phyloP scores from a whole-genome alignment of 1,139 yeast genomes.

The Geotrichum carabidarum region DNA sequence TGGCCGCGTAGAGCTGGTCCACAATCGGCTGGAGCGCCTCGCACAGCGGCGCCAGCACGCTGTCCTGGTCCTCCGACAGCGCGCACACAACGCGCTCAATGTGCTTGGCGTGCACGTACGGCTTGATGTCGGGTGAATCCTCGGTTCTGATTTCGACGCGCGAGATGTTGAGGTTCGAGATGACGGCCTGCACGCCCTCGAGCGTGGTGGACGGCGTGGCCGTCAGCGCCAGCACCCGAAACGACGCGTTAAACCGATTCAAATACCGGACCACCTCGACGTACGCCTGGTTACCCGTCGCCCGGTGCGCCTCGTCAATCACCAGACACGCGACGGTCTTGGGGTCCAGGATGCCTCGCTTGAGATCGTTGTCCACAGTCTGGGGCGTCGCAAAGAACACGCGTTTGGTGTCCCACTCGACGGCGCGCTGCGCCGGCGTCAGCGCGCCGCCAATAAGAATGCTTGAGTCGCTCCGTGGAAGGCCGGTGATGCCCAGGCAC shows the following conservation, averaged over 20 bases:
- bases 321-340: constrained; percentile 69
- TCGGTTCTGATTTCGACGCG: constrained; percentile 84
- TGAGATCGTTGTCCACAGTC: constrained; percentile 85
- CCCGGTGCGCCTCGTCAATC: constrained; percentile 93
- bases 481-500: constrained; percentile 81
- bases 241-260: constrained; percentile 57
- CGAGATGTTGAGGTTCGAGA: constrained; percentile 67
- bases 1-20: constrained; percentile 52
- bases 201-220: constrained; percentile 92
- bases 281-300: constrained; percentile 86
- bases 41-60: constrained; percentile 49
- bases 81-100: constrained; percentile 56
- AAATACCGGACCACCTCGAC: constrained; percentile 70
- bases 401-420: constrained; percentile 68
- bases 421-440: constrained; percentile 43
- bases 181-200: constrained; percentile 82
- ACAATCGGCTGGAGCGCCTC: constrained; percentile 62
- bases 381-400: constrained; percentile 96
- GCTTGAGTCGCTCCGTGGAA: constrained; percentile 70
- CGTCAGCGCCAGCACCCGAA: constrained; percentile 76
- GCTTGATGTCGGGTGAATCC: constrained; percentile 69
- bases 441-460: constrained; percentile 57
- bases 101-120: constrained; percentile 68
- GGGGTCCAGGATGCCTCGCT: constrained; percentile 70
- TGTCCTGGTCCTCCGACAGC: constrained; percentile 49